Percentiles rank a stretch among this genome's conserved stretches.
These are phyloP conservation scores for Paradendryphiella salina DNA, from an alignment of 2,329 filamentous ascomycete species.

Conservation along the genomic window DNA sequence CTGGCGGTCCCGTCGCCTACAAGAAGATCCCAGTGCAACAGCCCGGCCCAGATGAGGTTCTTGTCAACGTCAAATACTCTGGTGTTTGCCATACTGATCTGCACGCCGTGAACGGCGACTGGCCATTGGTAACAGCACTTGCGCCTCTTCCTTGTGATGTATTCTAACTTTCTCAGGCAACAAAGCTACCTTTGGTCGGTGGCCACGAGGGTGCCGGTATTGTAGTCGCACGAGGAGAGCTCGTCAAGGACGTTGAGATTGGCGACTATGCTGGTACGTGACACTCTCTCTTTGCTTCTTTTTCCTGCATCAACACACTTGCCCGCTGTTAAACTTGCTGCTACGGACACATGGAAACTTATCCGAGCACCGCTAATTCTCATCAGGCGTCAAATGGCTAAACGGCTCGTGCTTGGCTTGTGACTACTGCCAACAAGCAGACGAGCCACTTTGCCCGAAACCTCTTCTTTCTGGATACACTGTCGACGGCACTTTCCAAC, in stretches of 20 bases:
- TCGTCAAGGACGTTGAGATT: slow-evolving; percentile 74
- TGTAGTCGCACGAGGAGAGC: slow-evolving; percentile 76
- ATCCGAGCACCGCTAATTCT: neutral
- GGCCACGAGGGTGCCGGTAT: slow-evolving; percentile 78
- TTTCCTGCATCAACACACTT: no score
- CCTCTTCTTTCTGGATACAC: slow-evolving; percentile 85
- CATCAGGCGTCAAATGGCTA: slow-evolving; percentile 76
- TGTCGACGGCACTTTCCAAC: slow-evolving; percentile 90
- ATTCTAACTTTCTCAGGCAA: slow-evolving; percentile 44
- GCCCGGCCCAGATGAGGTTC: slow-evolving; percentile 86
- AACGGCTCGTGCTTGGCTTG: slow-evolving; percentile 85
- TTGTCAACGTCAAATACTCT: slow-evolving; percentile 87
- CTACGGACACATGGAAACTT: no score
- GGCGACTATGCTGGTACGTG: slow-evolving; percentile 71
- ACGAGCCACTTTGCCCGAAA: slow-evolving; percentile 81
- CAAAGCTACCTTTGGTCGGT: slow-evolving; percentile 83
- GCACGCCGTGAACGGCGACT: slow-evolving; percentile 83
- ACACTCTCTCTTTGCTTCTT: neutral
- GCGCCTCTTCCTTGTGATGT: neutral
- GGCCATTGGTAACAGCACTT: slow-evolving; percentile 64
- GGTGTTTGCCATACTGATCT: slow-evolving; percentile 90
- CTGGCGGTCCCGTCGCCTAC: slow-evolving; percentile 69
- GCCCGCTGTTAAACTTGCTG: no score
- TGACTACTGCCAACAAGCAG: slow-evolving; percentile 76
- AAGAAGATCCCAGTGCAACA: slow-evolving; percentile 80